Conservation (phyloP, 1,284 basidiomycete species). For the Boletus sp. region DNA sequence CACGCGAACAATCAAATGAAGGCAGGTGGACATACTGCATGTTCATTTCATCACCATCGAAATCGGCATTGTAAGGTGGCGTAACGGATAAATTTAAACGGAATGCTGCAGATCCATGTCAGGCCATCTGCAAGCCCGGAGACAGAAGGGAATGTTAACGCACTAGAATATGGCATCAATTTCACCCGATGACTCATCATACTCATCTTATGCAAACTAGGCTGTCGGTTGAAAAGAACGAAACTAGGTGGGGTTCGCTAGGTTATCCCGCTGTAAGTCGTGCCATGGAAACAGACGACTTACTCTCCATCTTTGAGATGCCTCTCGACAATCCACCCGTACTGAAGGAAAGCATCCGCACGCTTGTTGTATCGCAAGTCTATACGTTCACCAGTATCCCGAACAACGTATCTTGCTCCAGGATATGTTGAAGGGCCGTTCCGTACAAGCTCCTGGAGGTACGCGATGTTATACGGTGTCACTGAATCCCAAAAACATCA, state of each 20-base stretch:
- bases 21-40: constrained; percentile 75
- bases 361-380: constrained; percentile 96
- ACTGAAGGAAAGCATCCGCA: constrained; percentile 96
- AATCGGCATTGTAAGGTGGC: constrained; percentile 94
- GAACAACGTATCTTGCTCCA: constrained; percentile 94
- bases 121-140: neutral
- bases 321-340: constrained; percentile 98
- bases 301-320: constrained; percentile 97
- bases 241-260: constrained; percentile 47
- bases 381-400: constrained; percentile 97
- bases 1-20: constrained; percentile 1
- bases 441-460: constrained; percentile 93
- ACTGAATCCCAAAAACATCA: constrained; percentile 46
- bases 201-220: constrained; percentile 99
- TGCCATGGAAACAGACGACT: constrained; percentile 35
- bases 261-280: constrained; percentile 5
- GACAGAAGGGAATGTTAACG: constrained; percentile 33
- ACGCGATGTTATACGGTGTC: constrained; percentile 95
- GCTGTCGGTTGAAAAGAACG: constrained; percentile 97
- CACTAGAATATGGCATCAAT: constrained; percentile 98
- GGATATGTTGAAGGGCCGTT: constrained; percentile 96
- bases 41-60: constrained; percentile 99
- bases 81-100: constrained; percentile 95
- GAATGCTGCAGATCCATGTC: constrained; percentile 61
- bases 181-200: constrained; percentile 99